Base-by-base conservation (phyloP, 495 filamentous ascomycete species). In the Penicillium psychrofluorescens region DNA sequence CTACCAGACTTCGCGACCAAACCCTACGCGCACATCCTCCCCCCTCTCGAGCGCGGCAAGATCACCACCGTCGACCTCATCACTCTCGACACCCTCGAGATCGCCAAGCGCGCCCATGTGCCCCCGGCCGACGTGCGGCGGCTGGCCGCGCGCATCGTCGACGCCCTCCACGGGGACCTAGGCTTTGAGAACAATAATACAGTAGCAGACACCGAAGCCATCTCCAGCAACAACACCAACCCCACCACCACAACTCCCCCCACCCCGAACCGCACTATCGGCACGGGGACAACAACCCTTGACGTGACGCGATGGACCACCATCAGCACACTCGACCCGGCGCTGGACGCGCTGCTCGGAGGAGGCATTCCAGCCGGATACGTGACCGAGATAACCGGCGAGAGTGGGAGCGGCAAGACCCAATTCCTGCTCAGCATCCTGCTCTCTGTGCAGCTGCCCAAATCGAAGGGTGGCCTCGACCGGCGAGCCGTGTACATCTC, bases 341-440 rank as follows among this genome's bases (percentile, higher is more conserved):
- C 61, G 9, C 68, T 98, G 11, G 90, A 98, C 73, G 64, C 58
- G 9, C 76, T 84, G 4, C 71, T 98, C 28, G 81, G 77, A 50
- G 94, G 94, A 41, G 94, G 94, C n/a, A 78, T 98, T 35, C 85
- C 84, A 2, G 74, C 80, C 2, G 84, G 86, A 35, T 85, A 87
- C 60, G 69, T 98, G 50, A 91, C 88, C 13, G 92, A 98, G 55
- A 73, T 98, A 43, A 89, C 87, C 3, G 94, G 94, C 32, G 92
- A 96, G 68, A 95, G 88, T 64, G 92, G 90, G 55, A 84, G 86
- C 51, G 92, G 92, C 56, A 98, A 98, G 72, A 96, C 94, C 11
- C 94, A 98, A 63, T 82, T 96, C 65, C 86, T 96, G 14, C 84
- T 96, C 15, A 83, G 80, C 31, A 78, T 98, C 22, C 81, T 90